phyloP scores from a whole-genome alignment of 257 asterid genomes.

The Hygrophila difformis region DNA sequence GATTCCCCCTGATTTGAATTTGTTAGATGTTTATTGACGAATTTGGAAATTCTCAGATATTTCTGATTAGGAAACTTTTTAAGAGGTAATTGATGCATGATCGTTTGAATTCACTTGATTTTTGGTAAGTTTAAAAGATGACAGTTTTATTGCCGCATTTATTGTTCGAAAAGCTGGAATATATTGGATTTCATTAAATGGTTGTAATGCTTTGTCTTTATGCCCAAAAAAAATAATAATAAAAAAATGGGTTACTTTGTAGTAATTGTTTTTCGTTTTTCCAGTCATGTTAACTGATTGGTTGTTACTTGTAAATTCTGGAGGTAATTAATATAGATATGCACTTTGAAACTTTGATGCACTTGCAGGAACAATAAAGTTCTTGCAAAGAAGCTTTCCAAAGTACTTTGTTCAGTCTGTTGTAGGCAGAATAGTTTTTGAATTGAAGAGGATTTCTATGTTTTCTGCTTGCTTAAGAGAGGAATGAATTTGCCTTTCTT shows the following conservation, averaged over 20 bases:
- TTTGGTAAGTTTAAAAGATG: neutral
- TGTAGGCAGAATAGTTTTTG: neutral
- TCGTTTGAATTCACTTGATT: no score
- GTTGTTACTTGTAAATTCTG: no score
- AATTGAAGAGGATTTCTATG: conserved; percentile 1
- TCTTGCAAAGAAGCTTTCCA: neutral
- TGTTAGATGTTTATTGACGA: no score
- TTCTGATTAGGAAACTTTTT: neutral
- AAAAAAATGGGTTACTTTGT: no score
- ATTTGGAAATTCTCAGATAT: no score
- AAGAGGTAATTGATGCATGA: neutral
- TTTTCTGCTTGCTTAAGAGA: neutral
- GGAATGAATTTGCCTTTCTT: neutral
- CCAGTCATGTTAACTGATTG: no score
- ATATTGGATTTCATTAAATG: neutral
- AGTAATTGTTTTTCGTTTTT: no score
- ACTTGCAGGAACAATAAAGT: neutral
- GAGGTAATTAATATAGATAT: no score
- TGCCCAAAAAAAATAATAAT: no score
- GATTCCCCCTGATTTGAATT: no score
- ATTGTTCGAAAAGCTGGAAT: neutral
- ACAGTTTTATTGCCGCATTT: neutral
- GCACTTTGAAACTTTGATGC: neutral
- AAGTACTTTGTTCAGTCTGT: neutral
- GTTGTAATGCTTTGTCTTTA: neutral